Evolutionary conservation across 495 filamentous ascomycete species (phyloP).

Genomic region (Tetracladium marchalianum): DNA sequence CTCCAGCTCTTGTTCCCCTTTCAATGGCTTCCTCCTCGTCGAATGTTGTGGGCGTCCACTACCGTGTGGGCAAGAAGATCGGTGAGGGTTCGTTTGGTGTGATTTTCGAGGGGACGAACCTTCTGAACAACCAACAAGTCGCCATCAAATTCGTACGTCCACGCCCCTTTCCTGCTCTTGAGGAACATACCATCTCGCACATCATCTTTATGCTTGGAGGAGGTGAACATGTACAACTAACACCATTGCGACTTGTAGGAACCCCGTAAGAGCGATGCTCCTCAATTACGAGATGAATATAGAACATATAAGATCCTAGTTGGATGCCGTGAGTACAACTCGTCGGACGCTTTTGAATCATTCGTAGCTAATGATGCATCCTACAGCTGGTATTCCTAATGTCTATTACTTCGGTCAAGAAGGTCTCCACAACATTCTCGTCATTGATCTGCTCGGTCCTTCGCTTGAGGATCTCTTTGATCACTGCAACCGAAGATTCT

Average conservation of each 20-base stretch:
- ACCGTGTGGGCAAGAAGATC: conserved; percentile 98
- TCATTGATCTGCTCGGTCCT: conserved; percentile 94
- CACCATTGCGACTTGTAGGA: conserved; percentile 46
- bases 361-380: conserved; percentile 10
- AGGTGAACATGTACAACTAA: neutral
- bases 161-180: neutral
- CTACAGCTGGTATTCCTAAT: conserved; percentile 90
- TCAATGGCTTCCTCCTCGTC: conserved; percentile 88
- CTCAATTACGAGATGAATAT: conserved; percentile 97
- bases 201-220: too few species aligned
- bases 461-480: conserved; percentile 97
- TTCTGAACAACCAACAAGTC: conserved; percentile 98
- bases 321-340: conserved; percentile 82
- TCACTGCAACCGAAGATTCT: conserved; percentile 91
- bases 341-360: neutral
- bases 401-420: conserved; percentile 99
- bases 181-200: too few species aligned
- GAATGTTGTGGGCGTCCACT: conserved; percentile 98
- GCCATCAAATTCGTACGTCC: conserved; percentile 96
- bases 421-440: conserved; percentile 97
- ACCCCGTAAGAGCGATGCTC: conserved; percentile 97
- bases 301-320: conserved; percentile 99
- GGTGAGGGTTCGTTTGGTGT: conserved; percentile 98
- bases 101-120: conserved; percentile 97
- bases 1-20: conserved; percentile 8